Evolutionary conservation across 1,139 yeast species (phyloP), one percentile per base, ranked within the genome.

Genomic region (Kazachstania sp.): DNA sequence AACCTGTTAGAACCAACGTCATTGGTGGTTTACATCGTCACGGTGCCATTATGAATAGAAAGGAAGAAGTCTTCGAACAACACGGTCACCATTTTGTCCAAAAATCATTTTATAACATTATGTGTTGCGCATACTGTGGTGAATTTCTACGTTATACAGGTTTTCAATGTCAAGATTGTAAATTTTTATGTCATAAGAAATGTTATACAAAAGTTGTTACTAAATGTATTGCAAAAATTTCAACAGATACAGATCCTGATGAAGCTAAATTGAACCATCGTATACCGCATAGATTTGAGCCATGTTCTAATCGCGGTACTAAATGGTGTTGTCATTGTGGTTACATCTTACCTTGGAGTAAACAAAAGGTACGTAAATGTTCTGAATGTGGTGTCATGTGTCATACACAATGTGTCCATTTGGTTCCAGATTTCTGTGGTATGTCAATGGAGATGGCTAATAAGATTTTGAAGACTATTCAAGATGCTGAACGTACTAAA

Each of bases 311-410:
- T 63, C 84, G 90, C 70, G 95, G 97, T 58, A 95, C 98, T 5
- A 90, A 90, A 63, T 92, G 98, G 98, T 92, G 98, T 69, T 92
- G 97, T 60, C 98, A 92, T 64, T 92, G 98, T 75, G 98, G 98
- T 51, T 88, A 87, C 64, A 81, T 92, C 47, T 73, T 92, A 54
- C 97, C 98, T 5, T 83, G 96, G 83, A 96, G 97, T 48, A 81
- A 83, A 60, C 88, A 87, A 67, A 88, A 86, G 61, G 95, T 88
- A n/a, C 78, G 96, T 45, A 92, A 88, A 65, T 92, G 98, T 74
- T 72, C 83, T 8, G 98, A 92, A 61, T 92, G 98, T 78, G 95
- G 95, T 38, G 79, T 88, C 29, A 86, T 90, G 82, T 90, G 96
- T 61, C 98, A 92, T 64, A 78, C 95, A 5, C 81, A 81, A 45